A percentile compares a stretch with the other conserved stretches of the same genome.
phyloP scores from a whole-genome alignment of 768 basidiomycete species.

The Porpolomopsis calyptriformis region DNA sequence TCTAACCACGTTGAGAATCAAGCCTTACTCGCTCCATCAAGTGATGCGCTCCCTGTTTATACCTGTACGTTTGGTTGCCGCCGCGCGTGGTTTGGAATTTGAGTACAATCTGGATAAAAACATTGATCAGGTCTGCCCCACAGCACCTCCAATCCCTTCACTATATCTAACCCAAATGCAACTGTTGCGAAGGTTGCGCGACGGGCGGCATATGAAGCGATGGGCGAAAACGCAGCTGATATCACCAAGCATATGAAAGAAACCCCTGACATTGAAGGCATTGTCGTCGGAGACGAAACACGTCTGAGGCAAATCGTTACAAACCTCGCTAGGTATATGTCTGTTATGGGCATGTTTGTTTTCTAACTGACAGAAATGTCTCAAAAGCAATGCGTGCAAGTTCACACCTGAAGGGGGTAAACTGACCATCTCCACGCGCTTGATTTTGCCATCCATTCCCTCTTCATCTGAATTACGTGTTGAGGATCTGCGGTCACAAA shows the following conservation, averaged over 20 bases:
- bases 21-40: constrained; percentile 71
- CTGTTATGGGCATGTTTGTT: constrained; percentile 5
- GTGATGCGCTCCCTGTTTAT: constrained; percentile 66
- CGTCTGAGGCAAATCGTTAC: constrained; percentile 73
- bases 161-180: not conserved
- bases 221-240: constrained; percentile 36
- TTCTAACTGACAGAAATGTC: not conserved
- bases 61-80: constrained; percentile 55
- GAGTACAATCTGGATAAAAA: constrained; percentile 55
- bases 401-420: constrained; percentile 65
- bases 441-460: constrained; percentile 30
- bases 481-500: not conserved
- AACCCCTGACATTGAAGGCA: constrained; percentile 42
- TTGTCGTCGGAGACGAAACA: constrained; percentile 78
- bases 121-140: constrained; percentile 45
- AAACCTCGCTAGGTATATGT: constrained; percentile 61
- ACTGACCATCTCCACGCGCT: constrained; percentile 55
- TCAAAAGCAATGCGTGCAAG: constrained; percentile 64
- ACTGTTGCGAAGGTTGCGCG: constrained; percentile 40
- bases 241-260: constrained; percentile 33
- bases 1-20: constrained; percentile 5
- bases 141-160: not conserved
- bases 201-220: constrained; percentile 46
- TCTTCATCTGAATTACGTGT: constrained; percentile 10
- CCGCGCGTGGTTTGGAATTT: constrained; percentile 57